Evolutionary conservation across 495 filamentous ascomycete genomes (phyloP).

Genomic region (Hypoxylon cercidicola): DNA sequence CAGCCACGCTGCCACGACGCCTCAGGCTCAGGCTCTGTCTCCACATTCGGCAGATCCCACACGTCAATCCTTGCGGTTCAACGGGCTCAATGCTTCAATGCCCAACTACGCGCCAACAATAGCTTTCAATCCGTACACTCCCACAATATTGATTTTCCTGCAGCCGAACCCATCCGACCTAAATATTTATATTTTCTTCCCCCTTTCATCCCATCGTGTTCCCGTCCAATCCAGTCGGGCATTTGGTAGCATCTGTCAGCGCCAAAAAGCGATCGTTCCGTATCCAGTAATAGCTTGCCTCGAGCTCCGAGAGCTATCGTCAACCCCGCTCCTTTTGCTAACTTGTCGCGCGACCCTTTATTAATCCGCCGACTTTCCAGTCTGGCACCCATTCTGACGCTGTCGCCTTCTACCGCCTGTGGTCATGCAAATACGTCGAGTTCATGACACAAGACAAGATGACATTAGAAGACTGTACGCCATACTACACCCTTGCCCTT

Average conservation of each 20-base stretch:
- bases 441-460: slow-evolving; percentile 82
- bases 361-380: slow-evolving; percentile 20
- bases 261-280: background rate
- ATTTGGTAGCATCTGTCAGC: background rate
- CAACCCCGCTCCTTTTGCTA: slow-evolving; percentile 15
- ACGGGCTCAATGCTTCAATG: background rate
- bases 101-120: slow-evolving; percentile 8
- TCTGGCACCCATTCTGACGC: slow-evolving; percentile 3
- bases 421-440: slow-evolving; percentile 58
- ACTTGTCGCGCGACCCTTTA: slow-evolving; percentile 20
- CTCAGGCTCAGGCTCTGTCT: slow-evolving; percentile 20
- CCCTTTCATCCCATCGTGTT: background rate
- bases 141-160: background rate
- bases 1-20: slow-evolving; percentile 34
- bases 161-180: background rate
- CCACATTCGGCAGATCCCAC: slow-evolving; percentile 37
- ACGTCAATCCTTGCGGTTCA: slow-evolving; percentile 17
- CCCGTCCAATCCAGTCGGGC: background rate
- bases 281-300: background rate
- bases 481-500: slow-evolving; percentile 6
- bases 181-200: background rate
- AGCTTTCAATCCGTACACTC: slow-evolving; percentile 8
- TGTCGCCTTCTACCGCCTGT: slow-evolving; percentile 20
- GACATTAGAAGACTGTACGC: slow-evolving; percentile 89
- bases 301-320: background rate